Conservation (phyloP, 306 rosid species). For the Nissolia schottii region DNA sequence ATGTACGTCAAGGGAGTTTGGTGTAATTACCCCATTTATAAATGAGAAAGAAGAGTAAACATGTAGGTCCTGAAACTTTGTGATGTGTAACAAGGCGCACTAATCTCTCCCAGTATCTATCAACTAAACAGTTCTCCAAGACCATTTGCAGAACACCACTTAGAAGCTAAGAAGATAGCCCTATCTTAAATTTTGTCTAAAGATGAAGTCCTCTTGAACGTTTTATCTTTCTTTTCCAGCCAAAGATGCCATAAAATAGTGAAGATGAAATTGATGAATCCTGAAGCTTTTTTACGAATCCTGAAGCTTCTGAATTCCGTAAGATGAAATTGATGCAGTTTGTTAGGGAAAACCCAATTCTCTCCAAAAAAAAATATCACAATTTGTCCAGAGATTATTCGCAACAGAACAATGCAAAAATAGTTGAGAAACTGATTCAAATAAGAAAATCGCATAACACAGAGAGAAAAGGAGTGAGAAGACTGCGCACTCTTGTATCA, state of each 20-base stretch:
- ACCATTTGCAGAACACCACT: not conserved
- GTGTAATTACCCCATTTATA: no score
- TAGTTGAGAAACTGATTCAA: not conserved
- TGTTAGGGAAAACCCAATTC: not conserved
- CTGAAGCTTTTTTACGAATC: not conserved
- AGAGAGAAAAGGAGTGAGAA: not conserved
- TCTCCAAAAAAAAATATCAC: not conserved
- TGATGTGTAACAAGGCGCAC: not conserved
- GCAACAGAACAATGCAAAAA: not conserved
- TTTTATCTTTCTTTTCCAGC: not conserved
- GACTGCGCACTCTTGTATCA: not conserved
- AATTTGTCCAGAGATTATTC: not conserved
- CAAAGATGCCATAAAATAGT: not conserved
- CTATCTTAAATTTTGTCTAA: not conserved
- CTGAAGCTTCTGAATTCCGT: not conserved
- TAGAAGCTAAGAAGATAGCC: not conserved
- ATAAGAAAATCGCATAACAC: no score
- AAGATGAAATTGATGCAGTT: not conserved
- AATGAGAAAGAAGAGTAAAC: not conserved
- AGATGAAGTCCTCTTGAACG: not conserved
- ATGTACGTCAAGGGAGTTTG: no score
- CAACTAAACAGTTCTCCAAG: not conserved
- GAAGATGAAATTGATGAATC: not conserved
- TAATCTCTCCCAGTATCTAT: not conserved
- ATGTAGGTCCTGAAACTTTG: not conserved